Base-by-base conservation (phyloP, 148 eudicot genomes). In the Polygonum aviculare region DNA sequence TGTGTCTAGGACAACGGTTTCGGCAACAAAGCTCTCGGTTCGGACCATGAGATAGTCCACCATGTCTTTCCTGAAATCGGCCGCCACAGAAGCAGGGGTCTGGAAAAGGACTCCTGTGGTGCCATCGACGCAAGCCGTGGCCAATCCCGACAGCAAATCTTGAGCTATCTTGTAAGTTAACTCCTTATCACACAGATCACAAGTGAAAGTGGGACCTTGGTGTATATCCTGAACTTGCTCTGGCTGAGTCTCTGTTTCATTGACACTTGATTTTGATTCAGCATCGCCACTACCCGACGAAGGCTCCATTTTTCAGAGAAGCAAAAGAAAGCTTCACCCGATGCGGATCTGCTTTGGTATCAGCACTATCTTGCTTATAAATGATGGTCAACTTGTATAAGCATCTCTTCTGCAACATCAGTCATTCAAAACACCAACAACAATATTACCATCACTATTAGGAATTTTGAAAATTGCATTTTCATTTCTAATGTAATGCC, bases 91-190 rank as follows among this genome's bases (percentile, higher is more conserved):
- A 26, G 85, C 93, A 26, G 97, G 91, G 82, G 77, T 87, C 57
- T 65, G 86, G 80, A 95, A 92, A 52, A 95, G 79, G 79, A 82
- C 96, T 44, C 99, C 97, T 7, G 89, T 86, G 4, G 99, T 95
- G 88, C 86, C 89, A 84, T 95, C 99, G 69, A 95, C 86, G 84
- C 99, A 92, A 7, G 94, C 97, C 19, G 96, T 86, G 50, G 96
- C 93, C 77, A 95, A 85, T 36, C 99, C 99, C 38, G 89, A 90
- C 44, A 90, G 88, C 69, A 95, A 82, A 21, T 81, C 88, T 69
- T 88, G 81, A 59, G 96, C 97, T 76, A 95, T 87, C 87, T 89
- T 95, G 83, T 85, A 84, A 78, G 86, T 86, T 76, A 90, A 62
- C 76, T 92, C 92, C 44, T 87, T 82, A 74, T 95, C 97, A 57